These are phyloP conservation scores for Spiraea crenata DNA, from an alignment of 331 rosid species.

Conservation along the genomic window DNA sequence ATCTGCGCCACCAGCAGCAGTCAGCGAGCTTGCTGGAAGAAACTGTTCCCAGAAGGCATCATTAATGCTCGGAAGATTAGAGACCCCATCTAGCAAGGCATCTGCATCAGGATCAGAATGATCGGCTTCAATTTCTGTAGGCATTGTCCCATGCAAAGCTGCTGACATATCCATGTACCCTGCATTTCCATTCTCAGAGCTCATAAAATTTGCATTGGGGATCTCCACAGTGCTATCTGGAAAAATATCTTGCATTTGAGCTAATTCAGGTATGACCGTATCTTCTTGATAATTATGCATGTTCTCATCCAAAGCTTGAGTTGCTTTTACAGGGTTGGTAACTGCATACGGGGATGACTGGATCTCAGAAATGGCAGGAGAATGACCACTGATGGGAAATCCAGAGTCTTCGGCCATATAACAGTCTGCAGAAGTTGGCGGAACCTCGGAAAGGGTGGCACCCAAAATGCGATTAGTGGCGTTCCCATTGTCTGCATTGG, in stretches of 20 bases:
- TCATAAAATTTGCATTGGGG: slow-evolving; percentile 29
- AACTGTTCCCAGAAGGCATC: slow-evolving; percentile 74
- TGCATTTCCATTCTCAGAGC: slow-evolving; percentile 30
- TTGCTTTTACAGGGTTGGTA: slow-evolving; percentile 31
- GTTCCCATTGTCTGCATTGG: slow-evolving; percentile 38
- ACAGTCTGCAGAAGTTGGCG: slow-evolving; percentile 43
- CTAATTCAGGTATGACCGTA: slow-evolving; percentile 31
- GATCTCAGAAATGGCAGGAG: slow-evolving; percentile 40
- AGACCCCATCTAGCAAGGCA: slow-evolving; percentile 26
- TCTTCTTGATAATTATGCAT: slow-evolving; percentile 27
- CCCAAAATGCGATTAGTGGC: slow-evolving; percentile 44
- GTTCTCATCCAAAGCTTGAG: slow-evolving; percentile 35
- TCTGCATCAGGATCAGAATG: slow-evolving; percentile 31
- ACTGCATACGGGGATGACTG: slow-evolving; percentile 36
- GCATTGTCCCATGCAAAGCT: slow-evolving; percentile 34
- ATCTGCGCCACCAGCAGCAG: slow-evolving; percentile 43
- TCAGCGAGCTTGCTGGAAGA: slow-evolving; percentile 33
- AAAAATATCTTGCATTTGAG: slow-evolving; percentile 35
- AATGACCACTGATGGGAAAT: slow-evolving; percentile 32
- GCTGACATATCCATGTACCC: slow-evolving; percentile 41
- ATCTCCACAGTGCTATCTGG: slow-evolving; percentile 28
- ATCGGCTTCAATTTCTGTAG: slow-evolving; percentile 25
- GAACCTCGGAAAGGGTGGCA: slow-evolving; percentile 51
- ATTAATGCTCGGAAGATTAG: slow-evolving; percentile 51
- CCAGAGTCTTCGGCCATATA: slow-evolving; percentile 35